phyloP scores from a whole-genome alignment of 2,329 filamentous ascomycete species.

The Cladorrhinum sp. region DNA sequence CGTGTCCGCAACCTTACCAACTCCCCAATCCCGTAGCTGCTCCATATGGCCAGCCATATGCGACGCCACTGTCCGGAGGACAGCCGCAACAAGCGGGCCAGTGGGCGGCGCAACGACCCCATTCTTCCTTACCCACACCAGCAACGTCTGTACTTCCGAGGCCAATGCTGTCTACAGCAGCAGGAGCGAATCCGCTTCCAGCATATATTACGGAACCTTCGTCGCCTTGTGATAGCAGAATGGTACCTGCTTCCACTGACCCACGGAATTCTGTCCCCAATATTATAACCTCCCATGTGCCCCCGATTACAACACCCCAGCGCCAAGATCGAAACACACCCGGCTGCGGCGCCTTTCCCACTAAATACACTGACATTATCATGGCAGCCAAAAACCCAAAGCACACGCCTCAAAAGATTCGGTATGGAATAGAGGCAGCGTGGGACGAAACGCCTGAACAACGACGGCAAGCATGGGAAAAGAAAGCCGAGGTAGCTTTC shows the following conservation, averaged over 20 bases:
- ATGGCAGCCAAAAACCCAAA: background rate
- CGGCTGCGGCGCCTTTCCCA: background rate
- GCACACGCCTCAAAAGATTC: background rate
- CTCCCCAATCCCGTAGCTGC: background rate
- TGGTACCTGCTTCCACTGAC: background rate
- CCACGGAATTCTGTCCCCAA: background rate
- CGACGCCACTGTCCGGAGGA: background rate
- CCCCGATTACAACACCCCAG: background rate
- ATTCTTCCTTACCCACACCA: background rate
- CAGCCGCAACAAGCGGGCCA: background rate
- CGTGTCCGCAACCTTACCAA: conserved; percentile 2
- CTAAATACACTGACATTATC: background rate
- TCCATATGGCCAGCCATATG: background rate
- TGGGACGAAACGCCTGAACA: background rate
- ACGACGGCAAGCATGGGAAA: background rate
- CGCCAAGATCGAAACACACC: background rate
- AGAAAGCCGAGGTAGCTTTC: background rate
- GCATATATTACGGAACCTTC: background rate
- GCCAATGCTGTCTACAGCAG: background rate
- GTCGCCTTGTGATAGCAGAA: background rate
- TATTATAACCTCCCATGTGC: background rate
- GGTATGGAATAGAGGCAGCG: background rate
- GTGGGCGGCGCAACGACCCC: background rate
- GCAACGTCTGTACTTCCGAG: background rate
- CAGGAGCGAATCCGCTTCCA: background rate